A percentile compares a stretch with the other conserved stretches of the same genome.
These are phyloP conservation scores for Parasarocladium wereldwijsianum DNA, from an alignment of 2,329 filamentous ascomycete species.

Conservation along the genomic window DNA sequence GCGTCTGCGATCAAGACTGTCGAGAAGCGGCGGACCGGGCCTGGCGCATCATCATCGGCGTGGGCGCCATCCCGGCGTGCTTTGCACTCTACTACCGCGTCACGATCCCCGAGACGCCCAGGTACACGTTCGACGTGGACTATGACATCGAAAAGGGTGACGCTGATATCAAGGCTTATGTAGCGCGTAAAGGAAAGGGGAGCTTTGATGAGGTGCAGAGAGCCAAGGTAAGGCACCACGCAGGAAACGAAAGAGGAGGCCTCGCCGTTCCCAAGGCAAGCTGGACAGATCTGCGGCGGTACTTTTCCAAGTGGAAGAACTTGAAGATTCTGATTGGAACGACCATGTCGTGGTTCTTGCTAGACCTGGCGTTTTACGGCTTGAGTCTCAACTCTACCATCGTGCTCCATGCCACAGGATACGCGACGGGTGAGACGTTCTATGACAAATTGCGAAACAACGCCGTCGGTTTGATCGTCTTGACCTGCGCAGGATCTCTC, in stretches of 20 bases:
- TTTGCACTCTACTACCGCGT: slow-evolving; percentile 75
- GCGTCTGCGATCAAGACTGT: slow-evolving; percentile 45
- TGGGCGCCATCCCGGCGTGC: slow-evolving; percentile 63
- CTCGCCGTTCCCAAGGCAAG: slow-evolving; percentile 54
- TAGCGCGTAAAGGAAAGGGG: slow-evolving; percentile 31
- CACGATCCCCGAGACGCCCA: slow-evolving; percentile 72
- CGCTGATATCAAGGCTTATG: slow-evolving; percentile 51
- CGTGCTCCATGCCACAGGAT: slow-evolving; percentile 60
- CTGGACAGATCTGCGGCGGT: slow-evolving; percentile 49
- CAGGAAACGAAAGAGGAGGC: slow-evolving; percentile 32
- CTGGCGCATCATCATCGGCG: slow-evolving; percentile 70
- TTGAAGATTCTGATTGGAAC: slow-evolving; percentile 60
- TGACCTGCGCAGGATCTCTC: slow-evolving; percentile 62
- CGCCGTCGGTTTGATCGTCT: slow-evolving; percentile 62
- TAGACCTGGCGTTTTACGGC: slow-evolving; percentile 57
- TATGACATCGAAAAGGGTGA: slow-evolving; percentile 63
- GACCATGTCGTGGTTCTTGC: slow-evolving; percentile 68
- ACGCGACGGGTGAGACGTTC: slow-evolving; percentile 44
- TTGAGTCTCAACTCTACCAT: slow-evolving; percentile 63
- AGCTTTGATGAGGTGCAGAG: slow-evolving; percentile 31
- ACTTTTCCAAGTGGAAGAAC: slow-evolving; percentile 58
- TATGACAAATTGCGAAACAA: slow-evolving; percentile 58
- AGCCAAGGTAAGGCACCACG: slow-evolving; percentile 35
- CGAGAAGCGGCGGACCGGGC: slow-evolving; percentile 60
- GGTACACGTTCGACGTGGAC: slow-evolving; percentile 69